Evolutionary conservation across 495 filamentous ascomycete genomes (phyloP).

Genomic region (Daldinia bambusicola): DNA sequence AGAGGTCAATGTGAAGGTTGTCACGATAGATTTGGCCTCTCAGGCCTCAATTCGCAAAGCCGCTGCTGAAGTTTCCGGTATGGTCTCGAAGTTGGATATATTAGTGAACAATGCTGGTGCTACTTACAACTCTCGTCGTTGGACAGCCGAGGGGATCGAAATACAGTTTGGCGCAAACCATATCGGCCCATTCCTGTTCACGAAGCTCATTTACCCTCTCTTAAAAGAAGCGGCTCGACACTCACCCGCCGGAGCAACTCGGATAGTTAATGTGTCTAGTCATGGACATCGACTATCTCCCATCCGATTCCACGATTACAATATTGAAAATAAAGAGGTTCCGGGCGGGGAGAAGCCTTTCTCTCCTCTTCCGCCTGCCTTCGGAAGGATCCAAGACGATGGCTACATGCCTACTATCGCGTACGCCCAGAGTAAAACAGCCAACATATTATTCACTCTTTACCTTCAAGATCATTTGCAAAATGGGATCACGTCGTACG

Average conservation of each 20-base stretch:
- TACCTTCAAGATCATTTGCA: constrained; percentile 56
- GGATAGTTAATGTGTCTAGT: constrained; percentile 58
- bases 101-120: constrained; percentile 67
- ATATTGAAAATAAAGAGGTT: constrained; percentile 58
- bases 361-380: constrained; percentile 45
- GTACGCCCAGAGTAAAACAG: constrained; percentile 69
- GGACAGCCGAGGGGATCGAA: constrained; percentile 61
- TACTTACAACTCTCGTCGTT: constrained; percentile 48
- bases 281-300: constrained; percentile 63
- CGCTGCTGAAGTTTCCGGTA: constrained; percentile 50
- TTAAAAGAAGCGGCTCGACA: constrained; percentile 52
- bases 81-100: constrained; percentile 62
- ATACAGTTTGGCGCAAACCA: constrained; percentile 69
- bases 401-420: constrained; percentile 66
- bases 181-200: constrained; percentile 68
- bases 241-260: constrained; percentile 49
- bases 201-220: constrained; percentile 63
- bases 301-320: constrained; percentile 67
- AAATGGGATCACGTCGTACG: constrained; percentile 53
- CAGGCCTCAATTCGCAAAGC: constrained; percentile 57
- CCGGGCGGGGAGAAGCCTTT: constrained; percentile 54
- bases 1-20: constrained; percentile 49
- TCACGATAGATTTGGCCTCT: constrained; percentile 60
- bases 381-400: constrained; percentile 51
- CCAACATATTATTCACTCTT: constrained; percentile 68